Base-by-base conservation (phyloP, 257 asterid genomes). In the Solanum tarapatanum region DNA sequence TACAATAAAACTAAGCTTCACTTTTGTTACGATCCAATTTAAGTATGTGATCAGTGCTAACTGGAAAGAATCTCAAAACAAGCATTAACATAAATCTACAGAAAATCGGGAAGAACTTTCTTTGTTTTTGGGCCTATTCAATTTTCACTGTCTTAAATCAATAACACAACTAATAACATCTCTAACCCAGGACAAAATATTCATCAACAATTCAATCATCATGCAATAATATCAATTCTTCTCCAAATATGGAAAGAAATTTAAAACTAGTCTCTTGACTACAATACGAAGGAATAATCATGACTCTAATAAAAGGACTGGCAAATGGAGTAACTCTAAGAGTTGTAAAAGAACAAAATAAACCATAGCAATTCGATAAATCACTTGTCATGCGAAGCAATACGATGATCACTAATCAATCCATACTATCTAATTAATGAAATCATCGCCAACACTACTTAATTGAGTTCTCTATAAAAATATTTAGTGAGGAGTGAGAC, bases 21-120 rank as follows among this genome's bases (percentile, higher is more conserved):
- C 12, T 21, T 58, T 58, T 21, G 3, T 23, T n/a, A 55, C n/a
- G 1, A 17, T 55, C 1, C 62, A 55, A 55, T 17, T 55, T 55
- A 55, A 1, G 62, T 55, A 6, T 17, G 9, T 55, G 62, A 55
- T 0, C 62, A 6, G 62, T 17, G n/a, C 10, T 55, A 55, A 55
- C 4, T 6, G 10, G 9, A 0, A 55, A 55, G 62, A 55, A 55
- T 17, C 62, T 17, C 62, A 55, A 55, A 55, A n/a, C 62, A 55
- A 55, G 9, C 62, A n/a, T 51, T 55, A 1, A 55, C 62, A 17
- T 6, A 55, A 55, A 55, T 55, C n/a, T 55, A 17, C 3, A 55
- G 3, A 51, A 55, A 55, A 17, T 6, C 0, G 0, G 0, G 2
- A 16, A 17, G 10, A 55, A 17, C 0, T 55, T 55, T 6, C 9